phyloP scores from a whole-genome alignment of 768 basidiomycete genomes.

The Mycena floridula region DNA sequence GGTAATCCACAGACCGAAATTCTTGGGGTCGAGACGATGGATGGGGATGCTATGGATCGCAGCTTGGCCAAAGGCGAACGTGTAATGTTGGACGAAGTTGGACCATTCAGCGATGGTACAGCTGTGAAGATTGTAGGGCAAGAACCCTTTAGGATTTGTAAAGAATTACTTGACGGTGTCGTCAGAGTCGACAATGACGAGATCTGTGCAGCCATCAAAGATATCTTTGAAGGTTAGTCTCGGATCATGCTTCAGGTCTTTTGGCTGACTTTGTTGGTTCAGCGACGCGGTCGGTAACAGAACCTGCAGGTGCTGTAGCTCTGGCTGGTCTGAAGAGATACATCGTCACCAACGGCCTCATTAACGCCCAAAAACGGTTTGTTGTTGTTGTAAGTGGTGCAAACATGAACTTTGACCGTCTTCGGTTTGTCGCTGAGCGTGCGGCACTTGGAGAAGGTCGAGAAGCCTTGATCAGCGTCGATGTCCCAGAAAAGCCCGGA shows the following conservation, averaged over 20 bases:
- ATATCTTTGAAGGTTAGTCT: slow-evolving; percentile 87
- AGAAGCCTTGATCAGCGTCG: slow-evolving; percentile 91
- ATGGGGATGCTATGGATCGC: slow-evolving; percentile 89
- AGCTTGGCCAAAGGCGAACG: slow-evolving; percentile 80
- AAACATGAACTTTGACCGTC: slow-evolving; percentile 97
- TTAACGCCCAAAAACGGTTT: slow-evolving; percentile 81
- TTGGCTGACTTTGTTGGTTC: slow-evolving; percentile 2
- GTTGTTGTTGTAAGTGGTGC: slow-evolving; percentile 93
- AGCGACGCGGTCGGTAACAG: slow-evolving; percentile 96
- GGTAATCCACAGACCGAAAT: slow-evolving; percentile 79
- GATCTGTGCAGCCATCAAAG: slow-evolving; percentile 97
- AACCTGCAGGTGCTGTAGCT: slow-evolving; percentile 91
- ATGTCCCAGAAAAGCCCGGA: slow-evolving; percentile 89
- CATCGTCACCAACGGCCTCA: slow-evolving; percentile 72
- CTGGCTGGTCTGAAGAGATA: slow-evolving; percentile 89
- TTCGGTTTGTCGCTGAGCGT: slow-evolving; percentile 97
- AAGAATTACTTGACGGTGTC: slow-evolving; percentile 74
- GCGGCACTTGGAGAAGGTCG: slow-evolving; percentile 95
- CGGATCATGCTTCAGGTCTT: neutral
- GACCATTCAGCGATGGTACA: slow-evolving; percentile 96
- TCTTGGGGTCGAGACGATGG: slow-evolving; percentile 88
- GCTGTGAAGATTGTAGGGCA: slow-evolving; percentile 94
- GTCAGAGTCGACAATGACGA: slow-evolving; percentile 91
- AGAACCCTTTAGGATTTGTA: slow-evolving; percentile 91
- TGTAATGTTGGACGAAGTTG: slow-evolving; percentile 82